Conservation (phyloP, 225 moss, liverwort and hornwort species). For the Polytrichum formosum region DNA sequence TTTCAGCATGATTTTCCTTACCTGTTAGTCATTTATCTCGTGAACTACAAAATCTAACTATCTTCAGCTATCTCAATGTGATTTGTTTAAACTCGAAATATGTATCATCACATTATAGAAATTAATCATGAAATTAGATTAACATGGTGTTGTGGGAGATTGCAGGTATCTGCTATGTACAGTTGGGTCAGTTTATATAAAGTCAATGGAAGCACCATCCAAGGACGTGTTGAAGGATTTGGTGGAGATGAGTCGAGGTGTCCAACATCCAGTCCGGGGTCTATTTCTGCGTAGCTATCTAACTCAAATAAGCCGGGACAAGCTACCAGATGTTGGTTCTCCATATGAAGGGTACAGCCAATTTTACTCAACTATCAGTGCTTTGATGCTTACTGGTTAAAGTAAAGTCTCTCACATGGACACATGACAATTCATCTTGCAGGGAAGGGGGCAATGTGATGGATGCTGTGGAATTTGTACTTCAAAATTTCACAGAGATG, state of each 20-base stretch:
- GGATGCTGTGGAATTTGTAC: conserved; percentile 95
- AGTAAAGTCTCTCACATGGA: not conserved
- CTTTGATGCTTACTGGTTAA: too few species aligned
- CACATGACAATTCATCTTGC: conserved; percentile 9
- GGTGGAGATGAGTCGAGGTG: conserved; percentile 98
- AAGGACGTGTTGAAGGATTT: conserved; percentile 96
- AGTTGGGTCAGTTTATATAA: conserved; percentile 95
- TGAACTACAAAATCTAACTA: too few species aligned
- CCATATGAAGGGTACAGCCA: conserved; percentile 81
- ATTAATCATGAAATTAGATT: too few species aligned
- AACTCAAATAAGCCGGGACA: conserved; percentile 93
- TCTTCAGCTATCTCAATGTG: too few species aligned
- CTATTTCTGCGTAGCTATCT: conserved; percentile 94
- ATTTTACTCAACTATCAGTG: conserved; percentile 1
- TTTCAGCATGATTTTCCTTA: too few species aligned
- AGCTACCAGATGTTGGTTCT: conserved; percentile 87
- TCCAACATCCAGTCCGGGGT: conserved; percentile 94
- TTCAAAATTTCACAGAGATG: conserved; percentile 99
- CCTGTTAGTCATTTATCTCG: too few species aligned
- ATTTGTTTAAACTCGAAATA: too few species aligned
- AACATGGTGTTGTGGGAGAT: too few species aligned
- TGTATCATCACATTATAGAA: too few species aligned
- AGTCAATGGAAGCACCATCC: conserved; percentile 92
- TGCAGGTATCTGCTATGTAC: conserved; percentile 94
- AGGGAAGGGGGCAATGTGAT: conserved; percentile 92